Base-by-base conservation (phyloP, 2,329 filamentous ascomycete genomes). In the Monosporascus sp. region DNA sequence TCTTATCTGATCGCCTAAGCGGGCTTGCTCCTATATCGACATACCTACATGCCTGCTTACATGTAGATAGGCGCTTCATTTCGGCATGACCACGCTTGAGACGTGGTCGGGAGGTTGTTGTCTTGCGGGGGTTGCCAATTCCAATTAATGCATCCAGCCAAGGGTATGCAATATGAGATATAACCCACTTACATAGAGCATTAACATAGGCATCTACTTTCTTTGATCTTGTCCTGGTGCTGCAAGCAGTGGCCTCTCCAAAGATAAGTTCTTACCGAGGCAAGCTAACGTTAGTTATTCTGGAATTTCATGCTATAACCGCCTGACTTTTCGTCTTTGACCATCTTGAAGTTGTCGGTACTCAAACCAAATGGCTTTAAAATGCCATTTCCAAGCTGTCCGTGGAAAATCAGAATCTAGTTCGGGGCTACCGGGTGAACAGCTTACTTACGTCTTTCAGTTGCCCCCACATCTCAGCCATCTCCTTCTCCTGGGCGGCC, bases 401-500 rank as follows among this genome's bases (percentile, higher is more conserved):
- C 31, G 7, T 37, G 37, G 17, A 27, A 31, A 45, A 24, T 50
- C n/a, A 47, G 20, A 9, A 36, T 49, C n/a, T 9, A 3, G 48
- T 63, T 17, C 65, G 57, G 38, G 48, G 7, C 8, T 18, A 24
- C 17, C 5, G n/a, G 31, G 7, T 31, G 31, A 8, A 36, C 17
- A 35, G 31, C 31, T 14, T 7, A 77, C 81, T 74, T 60, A 85
- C 82, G 62, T 87, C 85, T 68, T 96, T 97, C 63, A 99, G 73
- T 74, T 97, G 97, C 18, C 88, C 89, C 91, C 96, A 96, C 91
- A 97, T 97, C 73, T 99, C 93, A 3, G 82, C 86, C 81, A 94
- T 90, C 72, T 99, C 94, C 61, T 80, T 81, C 65, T 96, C 87
- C 72, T 91, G 90, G 1, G 92, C 91, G 18, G 81, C 81, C 59